Conservation (phyloP, 2,329 filamentous ascomycete species). For the Fusarium irregulare region DNA sequence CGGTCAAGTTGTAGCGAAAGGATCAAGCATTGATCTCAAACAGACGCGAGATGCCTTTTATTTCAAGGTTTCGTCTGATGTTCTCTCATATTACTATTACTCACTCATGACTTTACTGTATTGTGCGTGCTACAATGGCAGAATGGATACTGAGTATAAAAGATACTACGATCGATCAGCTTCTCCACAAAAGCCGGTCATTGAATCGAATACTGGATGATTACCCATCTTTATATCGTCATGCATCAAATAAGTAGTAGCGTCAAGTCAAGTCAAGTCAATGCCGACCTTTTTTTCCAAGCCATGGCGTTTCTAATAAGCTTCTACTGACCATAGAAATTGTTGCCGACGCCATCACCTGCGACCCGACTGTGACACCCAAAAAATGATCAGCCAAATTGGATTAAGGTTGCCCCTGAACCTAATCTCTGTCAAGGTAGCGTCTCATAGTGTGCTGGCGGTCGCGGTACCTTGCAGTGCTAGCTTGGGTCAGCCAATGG, state of each 20-base stretch:
- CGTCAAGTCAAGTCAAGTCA: background rate
- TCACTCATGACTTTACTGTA: background rate
- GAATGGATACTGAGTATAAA: background rate
- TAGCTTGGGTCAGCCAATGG: slow-evolving; percentile 8
- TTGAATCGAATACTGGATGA: background rate
- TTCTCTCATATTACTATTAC: background rate
- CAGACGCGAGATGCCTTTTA: slow-evolving; percentile 36
- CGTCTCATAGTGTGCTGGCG: slow-evolving; percentile 23
- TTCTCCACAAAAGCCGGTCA: slow-evolving; percentile 1
- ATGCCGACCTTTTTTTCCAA: background rate
- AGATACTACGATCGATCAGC: slow-evolving; percentile 18
- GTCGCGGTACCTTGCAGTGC: slow-evolving; percentile 38
- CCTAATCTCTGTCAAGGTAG: slow-evolving; percentile 27
- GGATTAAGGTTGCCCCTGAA: slow-evolving; percentile 28
- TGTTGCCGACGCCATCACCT: slow-evolving; percentile 10
- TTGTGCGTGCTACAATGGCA: background rate
- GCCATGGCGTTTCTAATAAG: slow-evolving; percentile 20
- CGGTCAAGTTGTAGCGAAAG: slow-evolving; percentile 9
- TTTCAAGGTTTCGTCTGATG: slow-evolving; percentile 5
- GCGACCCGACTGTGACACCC: slow-evolving; percentile 3
- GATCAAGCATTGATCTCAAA: slow-evolving; percentile 25
- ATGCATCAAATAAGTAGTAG: background rate
- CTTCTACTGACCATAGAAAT: slow-evolving; percentile 10
- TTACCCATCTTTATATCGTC: slow-evolving; percentile 3
- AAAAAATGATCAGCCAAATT: slow-evolving; percentile 6